Percentiles rank a stretch among this genome's conserved stretches.
Evolutionary conservation across 106 monocot species (phyloP).

Genomic region (Platanthera zijinensis): DNA sequence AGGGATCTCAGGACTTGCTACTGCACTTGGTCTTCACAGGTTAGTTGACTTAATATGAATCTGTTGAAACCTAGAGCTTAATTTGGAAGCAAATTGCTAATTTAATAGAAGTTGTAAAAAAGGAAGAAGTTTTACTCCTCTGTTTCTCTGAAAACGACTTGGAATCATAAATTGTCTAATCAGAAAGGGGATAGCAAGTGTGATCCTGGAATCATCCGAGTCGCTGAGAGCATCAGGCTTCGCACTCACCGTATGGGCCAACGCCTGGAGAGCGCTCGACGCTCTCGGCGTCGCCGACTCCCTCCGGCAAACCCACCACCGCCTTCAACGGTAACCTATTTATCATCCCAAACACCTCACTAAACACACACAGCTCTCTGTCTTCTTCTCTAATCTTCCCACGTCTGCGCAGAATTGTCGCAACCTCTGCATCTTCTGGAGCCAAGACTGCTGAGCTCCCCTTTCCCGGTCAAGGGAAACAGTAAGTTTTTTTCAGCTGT

Average conservation of each 20-base stretch:
- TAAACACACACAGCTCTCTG: background rate
- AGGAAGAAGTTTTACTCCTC: background rate
- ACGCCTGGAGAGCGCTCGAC: constrained; percentile 50
- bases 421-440: constrained; percentile 28
- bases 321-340: constrained; percentile 10
- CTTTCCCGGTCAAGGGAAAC: constrained; percentile 12
- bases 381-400: background rate
- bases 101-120: background rate
- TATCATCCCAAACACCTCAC: background rate
- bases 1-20: constrained; percentile 25
- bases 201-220: constrained; percentile 43
- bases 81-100: background rate
- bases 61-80: background rate
- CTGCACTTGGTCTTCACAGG: constrained; percentile 23
- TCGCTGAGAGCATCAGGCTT: constrained; percentile 35
- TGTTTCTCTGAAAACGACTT: background rate
- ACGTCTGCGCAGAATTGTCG: background rate
- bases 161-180: background rate
- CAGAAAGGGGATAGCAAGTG: constrained; percentile 32
- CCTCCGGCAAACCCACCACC: constrained; percentile 19
- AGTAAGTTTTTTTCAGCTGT: constrained; percentile 6
- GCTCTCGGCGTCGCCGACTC: constrained; percentile 45
- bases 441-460: constrained; percentile 7
- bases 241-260: constrained; percentile 27
- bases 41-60: background rate